Evolutionary conservation across 345 rosid genomes (phyloP).

Genomic region (Gossypium stocksii): DNA sequence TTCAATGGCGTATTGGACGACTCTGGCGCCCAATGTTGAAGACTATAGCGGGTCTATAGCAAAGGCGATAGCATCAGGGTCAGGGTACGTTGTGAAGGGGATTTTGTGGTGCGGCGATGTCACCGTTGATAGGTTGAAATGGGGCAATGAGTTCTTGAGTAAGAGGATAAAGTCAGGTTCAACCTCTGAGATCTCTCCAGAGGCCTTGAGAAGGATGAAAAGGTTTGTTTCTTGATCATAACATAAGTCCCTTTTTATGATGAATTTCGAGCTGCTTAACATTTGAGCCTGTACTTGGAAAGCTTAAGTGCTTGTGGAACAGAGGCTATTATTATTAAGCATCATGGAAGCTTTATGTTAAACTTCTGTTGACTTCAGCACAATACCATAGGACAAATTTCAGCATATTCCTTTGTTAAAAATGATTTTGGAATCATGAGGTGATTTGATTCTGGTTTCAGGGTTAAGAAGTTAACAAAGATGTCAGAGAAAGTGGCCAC

Average conservation of each 20-base stretch:
- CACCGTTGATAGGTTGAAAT: constrained; percentile 71
- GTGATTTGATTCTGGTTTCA: constrained; percentile 20
- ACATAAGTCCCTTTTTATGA: not conserved
- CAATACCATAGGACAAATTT: not conserved
- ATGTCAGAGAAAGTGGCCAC: constrained; percentile 74
- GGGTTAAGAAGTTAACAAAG: constrained; percentile 83
- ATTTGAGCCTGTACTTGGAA: not conserved
- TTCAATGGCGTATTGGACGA: constrained; percentile 91
- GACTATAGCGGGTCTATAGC: constrained; percentile 64
- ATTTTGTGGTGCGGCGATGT: constrained; percentile 94
- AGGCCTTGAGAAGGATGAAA: constrained; percentile 57
- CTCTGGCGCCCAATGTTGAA: constrained; percentile 91
- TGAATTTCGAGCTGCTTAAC: not conserved
- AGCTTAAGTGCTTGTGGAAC: not conserved
- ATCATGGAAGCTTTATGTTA: not conserved
- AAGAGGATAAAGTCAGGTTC: constrained; percentile 42
- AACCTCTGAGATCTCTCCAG: constrained; percentile 53
- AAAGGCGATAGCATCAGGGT: constrained; percentile 76
- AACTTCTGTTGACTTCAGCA: not conserved
- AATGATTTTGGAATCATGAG: no score
- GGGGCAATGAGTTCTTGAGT: constrained; percentile 70
- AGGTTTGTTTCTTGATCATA: constrained; percentile 42
- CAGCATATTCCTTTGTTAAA: not conserved
- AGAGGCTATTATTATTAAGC: not conserved
- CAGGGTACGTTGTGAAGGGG: constrained; percentile 83